phyloP scores from a whole-genome alignment of 306 rosid species.

The Fagus sylvatica region DNA sequence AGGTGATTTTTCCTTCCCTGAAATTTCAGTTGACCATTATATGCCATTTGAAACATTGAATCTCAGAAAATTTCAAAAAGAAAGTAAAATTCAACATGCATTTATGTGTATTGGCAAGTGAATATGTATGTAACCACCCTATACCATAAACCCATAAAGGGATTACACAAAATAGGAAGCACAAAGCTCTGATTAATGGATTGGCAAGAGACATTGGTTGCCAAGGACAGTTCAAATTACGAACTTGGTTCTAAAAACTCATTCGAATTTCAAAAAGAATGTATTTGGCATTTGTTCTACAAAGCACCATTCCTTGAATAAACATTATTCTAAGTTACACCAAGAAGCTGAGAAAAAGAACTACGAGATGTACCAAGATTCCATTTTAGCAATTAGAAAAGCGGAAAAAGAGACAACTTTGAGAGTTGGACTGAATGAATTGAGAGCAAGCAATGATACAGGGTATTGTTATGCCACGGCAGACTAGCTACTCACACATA shows the following conservation, averaged over 20 bases:
- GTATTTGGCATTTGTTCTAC: too few species aligned
- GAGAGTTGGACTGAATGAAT: not conserved
- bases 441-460: not conserved
- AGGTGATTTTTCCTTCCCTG: constrained; percentile 95
- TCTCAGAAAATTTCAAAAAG: not conserved
- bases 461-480: not conserved
- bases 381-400: not conserved
- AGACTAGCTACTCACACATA: not conserved
- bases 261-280: too few species aligned
- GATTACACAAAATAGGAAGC: not conserved
- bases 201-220: not conserved
- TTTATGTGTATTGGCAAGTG: not conserved
- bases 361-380: not conserved
- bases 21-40: constrained; percentile 25
- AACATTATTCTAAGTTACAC: not conserved
- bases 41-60: constrained; percentile 9
- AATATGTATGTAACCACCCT: not conserved
- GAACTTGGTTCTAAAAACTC: not conserved
- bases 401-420: not conserved
- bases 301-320: too few species aligned
- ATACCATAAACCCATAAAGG: not conserved
- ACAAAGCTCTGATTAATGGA: not conserved
- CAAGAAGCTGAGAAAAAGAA: not conserved
- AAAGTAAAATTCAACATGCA: not conserved
- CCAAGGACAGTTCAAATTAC: not conserved